Percentiles rank a stretch among this genome's conserved stretches.
These are phyloP conservation scores for Kuraishia capsulata DNA, from an alignment of 805 yeast genomes.

Conservation along the genomic window DNA sequence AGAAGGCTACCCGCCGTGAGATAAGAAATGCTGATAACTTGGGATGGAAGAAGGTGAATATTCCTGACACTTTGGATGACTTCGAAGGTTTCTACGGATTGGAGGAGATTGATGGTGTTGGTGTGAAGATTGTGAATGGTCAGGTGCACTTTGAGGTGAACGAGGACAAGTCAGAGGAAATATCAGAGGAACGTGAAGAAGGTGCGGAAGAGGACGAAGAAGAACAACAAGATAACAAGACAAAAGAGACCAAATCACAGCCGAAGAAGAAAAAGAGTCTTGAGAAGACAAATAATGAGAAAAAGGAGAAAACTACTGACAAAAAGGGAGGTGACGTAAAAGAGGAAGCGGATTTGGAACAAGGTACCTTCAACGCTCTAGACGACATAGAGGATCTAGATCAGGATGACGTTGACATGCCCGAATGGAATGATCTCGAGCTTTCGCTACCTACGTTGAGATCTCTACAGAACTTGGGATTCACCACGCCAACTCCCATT, in stretches of 20 bases:
- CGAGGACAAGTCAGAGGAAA: constrained; percentile 5
- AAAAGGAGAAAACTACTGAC: constrained; percentile 3
- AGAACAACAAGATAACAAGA: no score
- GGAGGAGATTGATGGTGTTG: constrained; percentile 93
- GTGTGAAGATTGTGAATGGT: constrained; percentile 66
- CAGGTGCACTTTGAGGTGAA: constrained; percentile 46
- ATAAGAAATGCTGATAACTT: constrained; percentile 31
- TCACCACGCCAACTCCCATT: constrained; percentile 71
- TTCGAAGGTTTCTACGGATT: constrained; percentile 87
- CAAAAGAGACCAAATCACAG: constrained; percentile 5
- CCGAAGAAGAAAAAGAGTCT: constrained; percentile 1
- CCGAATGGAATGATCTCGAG: constrained; percentile 42
- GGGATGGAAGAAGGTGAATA: constrained; percentile 73
- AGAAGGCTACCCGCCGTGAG: not conserved
- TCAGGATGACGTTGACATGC: constrained; percentile 33
- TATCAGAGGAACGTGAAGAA: constrained; percentile 4
- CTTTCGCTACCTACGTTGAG: constrained; percentile 49
- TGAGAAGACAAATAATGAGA: not conserved
- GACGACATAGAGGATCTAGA: constrained; percentile 2
- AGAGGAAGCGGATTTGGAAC: constrained; percentile 4
- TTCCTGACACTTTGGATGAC: constrained; percentile 79
- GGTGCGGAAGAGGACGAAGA: constrained; percentile 7
- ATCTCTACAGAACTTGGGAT: constrained; percentile 53
- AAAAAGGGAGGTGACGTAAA: constrained; percentile 3
- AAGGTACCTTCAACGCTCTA: constrained; percentile 1